A percentile compares a stretch with the other conserved stretches of the same genome.
Conservation (phyloP, 2,329 filamentous ascomycete genomes). For the Juglanconis juglandina region DNA sequence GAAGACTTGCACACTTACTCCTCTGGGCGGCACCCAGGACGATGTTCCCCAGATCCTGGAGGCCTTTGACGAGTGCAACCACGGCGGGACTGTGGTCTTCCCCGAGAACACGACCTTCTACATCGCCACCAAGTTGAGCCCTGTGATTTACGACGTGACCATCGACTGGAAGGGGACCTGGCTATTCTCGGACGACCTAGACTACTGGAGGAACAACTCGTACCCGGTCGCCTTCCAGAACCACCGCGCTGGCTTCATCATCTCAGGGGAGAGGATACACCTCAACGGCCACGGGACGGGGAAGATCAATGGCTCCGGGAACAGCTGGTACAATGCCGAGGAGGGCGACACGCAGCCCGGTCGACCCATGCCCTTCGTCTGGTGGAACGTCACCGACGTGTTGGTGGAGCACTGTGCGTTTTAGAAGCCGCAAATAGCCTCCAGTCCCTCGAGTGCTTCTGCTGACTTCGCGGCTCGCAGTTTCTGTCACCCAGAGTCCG, state of each 20-base stretch:
- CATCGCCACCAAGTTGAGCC: slow-evolving; percentile 48
- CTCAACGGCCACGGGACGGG: slow-evolving; percentile 51
- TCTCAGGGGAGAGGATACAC: slow-evolving; percentile 46
- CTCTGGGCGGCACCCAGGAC: slow-evolving; percentile 20
- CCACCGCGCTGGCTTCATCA: slow-evolving; percentile 49
- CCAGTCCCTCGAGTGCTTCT: not conserved
- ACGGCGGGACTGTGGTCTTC: slow-evolving; percentile 42
- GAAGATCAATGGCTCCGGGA: slow-evolving; percentile 53
- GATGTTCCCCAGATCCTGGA: slow-evolving; percentile 26
- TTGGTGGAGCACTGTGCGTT: slow-evolving; percentile 42
- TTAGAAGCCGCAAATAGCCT: not conserved
- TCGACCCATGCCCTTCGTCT: slow-evolving; percentile 55
- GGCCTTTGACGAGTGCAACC: slow-evolving; percentile 25
- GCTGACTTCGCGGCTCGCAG: slow-evolving; percentile 8
- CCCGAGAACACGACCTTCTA: slow-evolving; percentile 47
- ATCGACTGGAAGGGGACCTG: slow-evolving; percentile 53
- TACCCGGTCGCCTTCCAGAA: slow-evolving; percentile 54
- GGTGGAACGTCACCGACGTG: slow-evolving; percentile 56
- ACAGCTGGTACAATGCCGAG: slow-evolving; percentile 52
- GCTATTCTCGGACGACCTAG: slow-evolving; percentile 49
- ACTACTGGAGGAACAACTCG: slow-evolving; percentile 52
- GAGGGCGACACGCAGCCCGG: slow-evolving; percentile 43
- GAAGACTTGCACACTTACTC: slow-evolving; percentile 23
- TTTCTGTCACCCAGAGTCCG: slow-evolving; percentile 47
- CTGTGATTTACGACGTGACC: slow-evolving; percentile 44